Base-by-base conservation (phyloP, 352 stramenopile species). In the Pythium scleroteichum region DNA sequence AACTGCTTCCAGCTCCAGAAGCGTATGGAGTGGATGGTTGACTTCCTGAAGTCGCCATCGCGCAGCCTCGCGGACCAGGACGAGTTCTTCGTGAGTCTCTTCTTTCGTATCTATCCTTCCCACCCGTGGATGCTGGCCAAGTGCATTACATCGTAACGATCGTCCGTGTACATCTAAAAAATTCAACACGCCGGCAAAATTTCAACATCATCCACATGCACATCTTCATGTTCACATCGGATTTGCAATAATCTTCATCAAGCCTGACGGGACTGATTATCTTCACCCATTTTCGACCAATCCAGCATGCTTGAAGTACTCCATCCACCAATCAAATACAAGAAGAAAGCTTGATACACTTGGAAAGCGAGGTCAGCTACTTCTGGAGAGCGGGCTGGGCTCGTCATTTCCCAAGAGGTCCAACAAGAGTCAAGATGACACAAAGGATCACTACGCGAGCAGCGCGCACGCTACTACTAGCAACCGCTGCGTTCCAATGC, bases 31-130 rank as follows among this genome's bases (percentile, higher is more conserved):
- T 80, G 74, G 47, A 62, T 94, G 45, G 59, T 94, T n/a, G 62
- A 71, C 19, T 93, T 95, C 35, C 59, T 87, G 52, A 73, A 72
- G 58, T 78, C 82, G 61, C 67, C 85, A 3, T 73, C 71, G 40
- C 81, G 82, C 46, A 92, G 82, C 53, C 79, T 95, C 16, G 82
- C 78, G 6, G 87, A 95, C 69, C 83, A 93, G 53, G 85, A 93
- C 53, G 85, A 92, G 67, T 92, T 93, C 58, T 92, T 92, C 46
- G 79, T 91, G 44, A 89, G 81, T 29, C 67, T 95, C 29, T 92
- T 95, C 46, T 88, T 81, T 17, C 84, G 85, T 39, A 88, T 93
- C 62, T 95, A 92, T 65, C 85, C 87, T 20, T 77, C 78, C 26
- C 81, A 94, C 38, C 71, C 73, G 40, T 95, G 85, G 85, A 59